These are phyloP conservation scores for Astragalus membranaceus DNA, from an alignment of 306 rosid genomes.

Conservation along the genomic window DNA sequence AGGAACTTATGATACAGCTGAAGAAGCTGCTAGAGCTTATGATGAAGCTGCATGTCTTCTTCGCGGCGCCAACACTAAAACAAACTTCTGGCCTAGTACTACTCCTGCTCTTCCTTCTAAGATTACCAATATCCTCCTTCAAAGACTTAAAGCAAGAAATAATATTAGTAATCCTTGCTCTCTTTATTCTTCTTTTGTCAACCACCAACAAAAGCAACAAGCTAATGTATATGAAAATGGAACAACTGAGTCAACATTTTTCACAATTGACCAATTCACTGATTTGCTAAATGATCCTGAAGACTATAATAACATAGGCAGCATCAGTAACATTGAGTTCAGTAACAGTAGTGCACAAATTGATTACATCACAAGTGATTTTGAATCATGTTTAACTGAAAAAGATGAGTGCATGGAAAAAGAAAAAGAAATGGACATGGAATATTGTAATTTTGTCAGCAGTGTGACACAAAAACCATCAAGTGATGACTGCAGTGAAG, in stretches of 20 bases:
- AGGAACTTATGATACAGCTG: slow-evolving; percentile 84
- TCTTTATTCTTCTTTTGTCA: slow-evolving; percentile 5
- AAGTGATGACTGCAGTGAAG: slow-evolving; percentile 26
- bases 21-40: slow-evolving; percentile 88
- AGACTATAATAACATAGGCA: slow-evolving; percentile 31
- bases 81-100: slow-evolving; percentile 66
- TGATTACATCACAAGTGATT: slow-evolving; percentile 46
- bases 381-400: slow-evolving; percentile 55
- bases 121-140: slow-evolving; percentile 70
- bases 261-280: slow-evolving; percentile 34
- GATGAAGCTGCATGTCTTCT: slow-evolving; percentile 88
- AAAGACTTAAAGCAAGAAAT: slow-evolving; percentile 64
- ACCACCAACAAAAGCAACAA: slow-evolving; percentile 32
- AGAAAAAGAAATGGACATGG: slow-evolving; percentile 18
- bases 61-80: slow-evolving; percentile 70
- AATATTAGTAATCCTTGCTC: background rate
- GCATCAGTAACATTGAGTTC: slow-evolving; percentile 4
- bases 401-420: slow-evolving; percentile 22
- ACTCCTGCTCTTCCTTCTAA: slow-evolving; percentile 68
- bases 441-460: slow-evolving; percentile 11
- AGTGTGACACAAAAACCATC: slow-evolving; percentile 25
- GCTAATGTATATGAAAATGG: slow-evolving; percentile 11
- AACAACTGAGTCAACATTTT: slow-evolving; percentile 2
- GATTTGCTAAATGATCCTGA: slow-evolving; percentile 65
- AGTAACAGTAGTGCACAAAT: slow-evolving; percentile 20